Evolutionary conservation across 2,329 filamentous ascomycete species (phyloP).

Genomic region (Trichocomaceae sp.): DNA sequence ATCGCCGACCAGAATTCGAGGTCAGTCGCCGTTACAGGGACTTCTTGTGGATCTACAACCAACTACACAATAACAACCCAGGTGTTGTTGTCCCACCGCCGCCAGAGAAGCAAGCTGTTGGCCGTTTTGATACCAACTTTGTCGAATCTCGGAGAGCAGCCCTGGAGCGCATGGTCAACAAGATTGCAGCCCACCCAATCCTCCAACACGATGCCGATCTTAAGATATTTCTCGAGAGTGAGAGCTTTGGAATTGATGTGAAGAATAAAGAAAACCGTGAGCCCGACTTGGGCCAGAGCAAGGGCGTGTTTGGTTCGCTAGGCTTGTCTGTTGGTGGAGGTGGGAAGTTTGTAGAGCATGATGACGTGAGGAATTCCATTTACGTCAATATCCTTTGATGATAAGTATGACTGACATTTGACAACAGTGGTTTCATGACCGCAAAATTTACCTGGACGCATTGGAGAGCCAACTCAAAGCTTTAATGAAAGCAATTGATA

Average conservation of each 20-base stretch:
- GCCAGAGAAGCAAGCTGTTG: conserved; percentile 95
- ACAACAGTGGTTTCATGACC: conserved; percentile 88
- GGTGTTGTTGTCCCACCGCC: conserved; percentile 92
- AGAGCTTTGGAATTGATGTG: conserved; percentile 90
- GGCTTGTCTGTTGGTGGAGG: conserved; percentile 69
- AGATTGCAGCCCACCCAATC: conserved; percentile 79
- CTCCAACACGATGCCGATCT: conserved; percentile 89
- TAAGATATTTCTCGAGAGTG: conserved; percentile 95
- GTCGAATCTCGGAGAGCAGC: conserved; percentile 87
- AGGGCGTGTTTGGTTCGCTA: conserved; percentile 83
- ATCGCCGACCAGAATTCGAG: conserved; percentile 83
- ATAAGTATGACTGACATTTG: conserved; percentile 18
- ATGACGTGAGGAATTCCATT: conserved; percentile 63
- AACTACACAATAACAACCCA: conserved; percentile 87
- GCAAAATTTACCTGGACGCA: conserved; percentile 87
- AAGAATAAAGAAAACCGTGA: conserved; percentile 96
- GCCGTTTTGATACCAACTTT: conserved; percentile 93
- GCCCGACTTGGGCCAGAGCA: conserved; percentile 77
- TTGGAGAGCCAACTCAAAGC: conserved; percentile 86
- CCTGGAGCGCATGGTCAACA: conserved; percentile 96
- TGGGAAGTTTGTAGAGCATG: conserved; percentile 91
- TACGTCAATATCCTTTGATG: background rate
- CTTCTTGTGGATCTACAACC: conserved; percentile 96
- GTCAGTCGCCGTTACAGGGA: conserved; percentile 92
- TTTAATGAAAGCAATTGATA: conserved; percentile 87